phyloP scores from a whole-genome alignment of 2,329 filamentous ascomycete species.

The Falciphora oryzae region DNA sequence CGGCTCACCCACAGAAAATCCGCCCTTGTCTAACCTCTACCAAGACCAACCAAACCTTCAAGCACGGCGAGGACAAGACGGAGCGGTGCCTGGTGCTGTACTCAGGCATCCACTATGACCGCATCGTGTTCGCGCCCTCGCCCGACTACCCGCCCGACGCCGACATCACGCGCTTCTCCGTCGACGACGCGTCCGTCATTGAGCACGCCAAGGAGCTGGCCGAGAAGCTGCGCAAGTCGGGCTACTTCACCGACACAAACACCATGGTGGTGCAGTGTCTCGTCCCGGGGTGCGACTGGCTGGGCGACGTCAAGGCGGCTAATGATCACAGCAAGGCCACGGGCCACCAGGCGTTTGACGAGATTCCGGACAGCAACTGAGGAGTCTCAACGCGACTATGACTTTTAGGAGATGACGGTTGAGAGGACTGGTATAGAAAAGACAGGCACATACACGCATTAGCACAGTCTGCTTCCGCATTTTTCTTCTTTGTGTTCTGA shows the following conservation, averaged over 20 bases:
- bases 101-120: slow-evolving; percentile 90
- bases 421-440: not conserved
- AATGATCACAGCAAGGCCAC: slow-evolving; percentile 53
- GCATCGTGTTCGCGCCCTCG: slow-evolving; percentile 49
- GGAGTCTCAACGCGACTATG: not conserved
- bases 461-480: not conserved
- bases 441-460: not conserved
- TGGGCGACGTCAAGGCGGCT: slow-evolving; percentile 47
- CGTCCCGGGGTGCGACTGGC: slow-evolving; percentile 50
- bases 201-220: slow-evolving; percentile 61
- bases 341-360: slow-evolving; percentile 44
- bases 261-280: slow-evolving; percentile 76
- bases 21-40: slow-evolving; percentile 23
- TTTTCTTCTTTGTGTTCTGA: not conserved
- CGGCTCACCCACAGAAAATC: too few species aligned
- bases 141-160: slow-evolving; percentile 45
- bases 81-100: slow-evolving; percentile 78
- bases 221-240: slow-evolving; percentile 55
- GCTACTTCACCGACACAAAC: slow-evolving; percentile 87
- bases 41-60: slow-evolving; percentile 11
- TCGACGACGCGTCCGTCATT: slow-evolving; percentile 60
- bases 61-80: slow-evolving; percentile 63
- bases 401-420: not conserved
- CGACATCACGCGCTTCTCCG: slow-evolving; percentile 59
- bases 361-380: slow-evolving; percentile 14